Percentiles rank a stretch among this genome's conserved stretches.
These are phyloP conservation scores for Penicillium sp. DNA, from an alignment of 2,329 filamentous ascomycete species.

Conservation along the genomic window DNA sequence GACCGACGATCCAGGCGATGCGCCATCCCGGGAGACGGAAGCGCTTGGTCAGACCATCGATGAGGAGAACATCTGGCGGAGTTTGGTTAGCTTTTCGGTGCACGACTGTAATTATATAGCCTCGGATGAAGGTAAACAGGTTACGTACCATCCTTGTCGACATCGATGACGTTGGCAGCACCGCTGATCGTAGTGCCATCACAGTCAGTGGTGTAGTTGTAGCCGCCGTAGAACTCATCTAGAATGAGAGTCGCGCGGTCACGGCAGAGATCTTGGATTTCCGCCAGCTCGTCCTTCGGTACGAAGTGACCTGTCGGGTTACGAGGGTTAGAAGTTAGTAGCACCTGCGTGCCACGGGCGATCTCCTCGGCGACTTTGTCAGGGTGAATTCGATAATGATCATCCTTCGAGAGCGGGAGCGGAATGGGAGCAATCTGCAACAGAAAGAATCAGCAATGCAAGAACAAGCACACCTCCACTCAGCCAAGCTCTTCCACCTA, in stretches of 20 bases:
- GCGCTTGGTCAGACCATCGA: constrained; percentile 93
- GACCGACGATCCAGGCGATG: constrained; percentile 92
- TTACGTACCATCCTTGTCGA: constrained; percentile 64
- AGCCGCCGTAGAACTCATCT: constrained; percentile 95
- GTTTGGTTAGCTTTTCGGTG: constrained; percentile 6
- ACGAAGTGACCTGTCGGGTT: constrained; percentile 92
- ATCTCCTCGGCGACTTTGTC: constrained; percentile 93
- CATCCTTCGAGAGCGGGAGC: constrained; percentile 75
- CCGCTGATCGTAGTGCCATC: constrained; percentile 86
- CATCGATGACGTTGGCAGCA: constrained; percentile 84
- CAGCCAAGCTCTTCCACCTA: constrained; percentile 12
- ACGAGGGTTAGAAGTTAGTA: constrained; percentile 90
- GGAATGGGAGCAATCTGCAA: constrained; percentile 76
- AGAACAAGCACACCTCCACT: neutral
- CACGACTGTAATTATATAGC: no score
- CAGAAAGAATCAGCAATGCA: constrained; percentile 2
- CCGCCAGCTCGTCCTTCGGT: constrained; percentile 74
- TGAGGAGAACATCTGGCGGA: constrained; percentile 72
- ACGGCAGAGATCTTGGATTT: constrained; percentile 91
- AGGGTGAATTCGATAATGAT: constrained; percentile 89
- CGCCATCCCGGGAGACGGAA: constrained; percentile 96
- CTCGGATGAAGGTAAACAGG: neutral
- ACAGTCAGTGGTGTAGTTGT: constrained; percentile 92
- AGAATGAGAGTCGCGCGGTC: constrained; percentile 87
- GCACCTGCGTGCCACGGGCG: constrained; percentile 77